Base-by-base conservation (phyloP, 2,329 filamentous ascomycete genomes). In the Juglanconis sp. region DNA sequence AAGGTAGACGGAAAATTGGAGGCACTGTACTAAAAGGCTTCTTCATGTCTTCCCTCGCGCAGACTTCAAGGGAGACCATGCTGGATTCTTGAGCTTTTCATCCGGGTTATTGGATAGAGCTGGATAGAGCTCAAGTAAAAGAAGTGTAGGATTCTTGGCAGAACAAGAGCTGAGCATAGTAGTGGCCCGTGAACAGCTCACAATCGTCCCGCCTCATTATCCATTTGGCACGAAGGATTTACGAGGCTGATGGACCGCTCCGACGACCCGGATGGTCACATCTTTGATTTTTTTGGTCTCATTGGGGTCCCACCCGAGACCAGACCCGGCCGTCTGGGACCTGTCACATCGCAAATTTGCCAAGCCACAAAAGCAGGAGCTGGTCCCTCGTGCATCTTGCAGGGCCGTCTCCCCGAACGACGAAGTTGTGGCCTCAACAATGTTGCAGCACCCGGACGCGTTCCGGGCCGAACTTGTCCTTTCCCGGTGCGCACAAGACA, bases 341-440 rank as follows among this genome's bases (percentile, higher is more conserved):
- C 38, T 55, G 53, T 55, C 40, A 24, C 11, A 24, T 47, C 24
- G 24, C 24, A 24, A 32, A 35, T 32, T 30, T 49, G 47, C 24
- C 24, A 56, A 50, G 54, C 54, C 54, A 42, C 54, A 56, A 11
- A 17, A 11, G 17, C 32, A 38, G 10, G 24, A n/a, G 34, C 44
- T 49, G 35, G 24, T 9, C 47, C 9, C 1, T 7, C 10, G 9
- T 15, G 46, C 47, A 51, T 11, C 47, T 49, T 51, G 17, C 57
- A 59, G 57, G 57, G 42, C 57, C 57, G 57, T 42, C 24, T 59
- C 52, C 46, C 57, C 57, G 57, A 56, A 24, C 11, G 11, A n/a
- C 47, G 47, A 31, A 32, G 11, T 49, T 32, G 47, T 4, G 3
- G 15, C 15, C 38, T 42, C 38, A 42, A 13, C 6, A 42, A 42